Evolutionary conservation across 2,329 filamentous ascomycete genomes (phyloP).

Genomic region (Lasiodiplodia hormozganensis): DNA sequence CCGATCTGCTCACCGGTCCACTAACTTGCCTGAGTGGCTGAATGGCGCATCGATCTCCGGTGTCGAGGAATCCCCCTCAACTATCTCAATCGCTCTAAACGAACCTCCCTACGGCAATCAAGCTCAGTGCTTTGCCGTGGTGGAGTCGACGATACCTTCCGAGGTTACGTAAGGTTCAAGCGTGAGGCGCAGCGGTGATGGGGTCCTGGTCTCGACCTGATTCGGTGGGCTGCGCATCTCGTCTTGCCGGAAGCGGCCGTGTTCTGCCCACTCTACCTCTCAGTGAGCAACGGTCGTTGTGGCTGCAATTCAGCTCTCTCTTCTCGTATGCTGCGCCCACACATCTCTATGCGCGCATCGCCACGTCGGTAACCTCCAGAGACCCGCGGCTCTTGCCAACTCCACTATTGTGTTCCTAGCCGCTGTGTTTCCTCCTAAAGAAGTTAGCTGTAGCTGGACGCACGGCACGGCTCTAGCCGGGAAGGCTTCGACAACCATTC

Average conservation of each 20-base stretch:
- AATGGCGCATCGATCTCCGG: not conserved
- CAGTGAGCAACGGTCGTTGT: not conserved
- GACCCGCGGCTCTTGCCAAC: not conserved
- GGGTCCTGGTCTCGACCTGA: not conserved
- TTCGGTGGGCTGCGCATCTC: not conserved
- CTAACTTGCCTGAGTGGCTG: not conserved
- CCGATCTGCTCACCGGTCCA: not conserved
- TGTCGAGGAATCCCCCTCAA: not conserved
- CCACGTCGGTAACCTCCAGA: not conserved
- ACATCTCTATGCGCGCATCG: not conserved
- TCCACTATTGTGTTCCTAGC: not conserved
- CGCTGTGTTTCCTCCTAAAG: not conserved
- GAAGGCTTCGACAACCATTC: not conserved
- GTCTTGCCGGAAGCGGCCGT: slow-evolving; percentile 9
- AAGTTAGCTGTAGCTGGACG: not conserved
- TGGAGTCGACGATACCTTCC: not conserved
- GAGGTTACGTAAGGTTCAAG: not conserved
- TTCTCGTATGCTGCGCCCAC: not conserved
- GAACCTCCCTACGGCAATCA: not conserved
- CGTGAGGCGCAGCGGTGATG: not conserved
- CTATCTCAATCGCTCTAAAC: not conserved
- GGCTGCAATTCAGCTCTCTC: not conserved
- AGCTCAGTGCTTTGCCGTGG: not conserved
- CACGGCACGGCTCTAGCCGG: not conserved
- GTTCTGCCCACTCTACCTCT: not conserved